A percentile compares a stretch with the other conserved stretches of the same genome.
Evolutionary conservation across 2,329 filamentous ascomycete genomes (phyloP).

Genomic region (Sphaerulina vaccinii): DNA sequence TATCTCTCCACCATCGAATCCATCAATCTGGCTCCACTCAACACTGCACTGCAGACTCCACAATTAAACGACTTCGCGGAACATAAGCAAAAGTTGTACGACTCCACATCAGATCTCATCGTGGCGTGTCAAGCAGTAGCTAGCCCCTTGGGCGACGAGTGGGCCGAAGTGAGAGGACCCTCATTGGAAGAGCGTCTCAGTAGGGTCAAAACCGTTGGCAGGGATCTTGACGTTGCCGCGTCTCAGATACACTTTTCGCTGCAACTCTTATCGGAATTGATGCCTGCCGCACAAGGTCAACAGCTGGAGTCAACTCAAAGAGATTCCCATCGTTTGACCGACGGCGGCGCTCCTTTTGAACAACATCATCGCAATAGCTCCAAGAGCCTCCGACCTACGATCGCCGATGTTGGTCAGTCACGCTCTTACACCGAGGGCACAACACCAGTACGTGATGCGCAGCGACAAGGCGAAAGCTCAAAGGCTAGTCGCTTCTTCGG

Average conservation of each 20-base stretch:
- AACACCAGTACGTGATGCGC: slow-evolving; percentile 23
- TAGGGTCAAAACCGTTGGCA: slow-evolving; percentile 72
- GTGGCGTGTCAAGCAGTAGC: slow-evolving; percentile 88
- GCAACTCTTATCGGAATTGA: slow-evolving; percentile 80
- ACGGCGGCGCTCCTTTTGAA: slow-evolving; percentile 35
- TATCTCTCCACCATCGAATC: slow-evolving; percentile 91
- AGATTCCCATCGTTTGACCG: slow-evolving; percentile 37
- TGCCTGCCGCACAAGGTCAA: slow-evolving; percentile 54
- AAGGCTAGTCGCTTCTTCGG: slow-evolving; percentile 55
- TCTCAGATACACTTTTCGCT: slow-evolving; percentile 85
- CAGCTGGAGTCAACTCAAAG: slow-evolving; percentile 28
- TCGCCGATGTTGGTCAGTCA: slow-evolving; percentile 57
- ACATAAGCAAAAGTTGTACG: slow-evolving; percentile 91
- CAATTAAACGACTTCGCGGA: slow-evolving; percentile 82
- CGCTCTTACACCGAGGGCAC: slow-evolving; percentile 65
- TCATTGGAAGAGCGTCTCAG: slow-evolving; percentile 83
- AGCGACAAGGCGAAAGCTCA: slow-evolving; percentile 41
- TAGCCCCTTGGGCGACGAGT: slow-evolving; percentile 88
- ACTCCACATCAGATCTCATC: slow-evolving; percentile 85
- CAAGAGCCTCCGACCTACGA: slow-evolving; percentile 49
- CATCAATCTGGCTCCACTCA: slow-evolving; percentile 79
- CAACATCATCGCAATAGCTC: slow-evolving; percentile 33
- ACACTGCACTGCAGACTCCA: slow-evolving; percentile 75
- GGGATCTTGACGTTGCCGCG: slow-evolving; percentile 80
- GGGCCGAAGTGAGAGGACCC: slow-evolving; percentile 88